Base-by-base conservation (phyloP, 345 rosid species). In the Diplotaxis tenuifolia region DNA sequence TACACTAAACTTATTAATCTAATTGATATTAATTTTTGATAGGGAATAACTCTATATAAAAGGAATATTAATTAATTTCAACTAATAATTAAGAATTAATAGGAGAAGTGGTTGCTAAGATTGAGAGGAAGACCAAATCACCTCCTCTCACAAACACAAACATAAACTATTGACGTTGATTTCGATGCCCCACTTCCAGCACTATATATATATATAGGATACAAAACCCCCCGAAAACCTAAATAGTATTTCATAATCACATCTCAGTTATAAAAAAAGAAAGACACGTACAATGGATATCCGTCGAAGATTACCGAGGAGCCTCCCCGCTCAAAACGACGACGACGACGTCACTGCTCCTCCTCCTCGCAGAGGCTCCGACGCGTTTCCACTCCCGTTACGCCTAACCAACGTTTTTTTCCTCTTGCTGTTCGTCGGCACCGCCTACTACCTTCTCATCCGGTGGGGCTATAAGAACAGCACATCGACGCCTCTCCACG, bases 391-490 rank as follows among this genome's bases (percentile, higher is more conserved):
- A 6, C 79, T 83, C 21, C 86, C 85, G 1, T 77, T 84, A 7
- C 78, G 64, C 72, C 55, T 83, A 6, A 83, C 90, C 1, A 88
- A 86, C 75, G 69, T 67, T 0, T 2, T 86, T 14, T 86, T 83
- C 82, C 70, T 83, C 72, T 22, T 75, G 0, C 83, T 88, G 25
- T 84, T 88, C 83, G 81, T 85, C 82, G 78, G 84, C 8, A 75
- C 77, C 2, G 85, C 83, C 27, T 85, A 76, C 67, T 88, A 81
- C 53, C 86, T 88, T 52, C 87, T 86, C 59, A 83, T 54, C 38
- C 73, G 84, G 12, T 83, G 85, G 85, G 85, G 85, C 4, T 80
- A 82, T 53, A 83, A 83, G 84, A 77, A 77, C 75, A 83, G 78
- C 7, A 59, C 63, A 14, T 78, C 80, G 0, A 72, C 60, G 7